These are phyloP conservation scores for Epithele typhae DNA, from an alignment of 768 basidiomycete genomes.

Conservation along the genomic window DNA sequence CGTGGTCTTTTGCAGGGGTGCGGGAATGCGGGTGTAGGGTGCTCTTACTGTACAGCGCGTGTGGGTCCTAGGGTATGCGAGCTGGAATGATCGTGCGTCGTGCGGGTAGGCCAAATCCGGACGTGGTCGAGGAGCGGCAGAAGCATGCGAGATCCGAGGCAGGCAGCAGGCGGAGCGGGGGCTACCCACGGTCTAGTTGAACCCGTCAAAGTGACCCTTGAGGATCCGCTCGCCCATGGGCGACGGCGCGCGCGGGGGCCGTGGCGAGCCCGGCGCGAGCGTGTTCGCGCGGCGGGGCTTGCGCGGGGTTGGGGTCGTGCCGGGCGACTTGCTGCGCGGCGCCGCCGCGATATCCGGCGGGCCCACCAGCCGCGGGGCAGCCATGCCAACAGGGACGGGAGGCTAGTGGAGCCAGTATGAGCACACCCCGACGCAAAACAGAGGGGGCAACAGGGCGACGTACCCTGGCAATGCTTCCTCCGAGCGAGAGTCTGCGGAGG, in stretches of 20 bases:
- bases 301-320: constrained; percentile 17
- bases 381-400: constrained; percentile 11
- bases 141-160: no score
- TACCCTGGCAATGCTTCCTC: constrained; percentile 55
- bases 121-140: no score
- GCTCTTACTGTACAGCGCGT: no score
- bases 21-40: no score
- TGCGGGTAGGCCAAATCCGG: no score
- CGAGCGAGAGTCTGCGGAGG: constrained; percentile 71
- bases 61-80: not conserved
- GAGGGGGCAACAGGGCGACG: no score
- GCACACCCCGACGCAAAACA: no score
- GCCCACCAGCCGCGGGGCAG: constrained; percentile 4
- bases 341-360: constrained; percentile 2
- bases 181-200: constrained; percentile 46
- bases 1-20: no score
- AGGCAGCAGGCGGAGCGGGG: no score
- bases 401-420: constrained; percentile 8
- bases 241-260: constrained; percentile 57
- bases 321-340: constrained; percentile 15
- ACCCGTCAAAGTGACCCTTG: constrained; percentile 89
- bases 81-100: no score
- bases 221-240: constrained; percentile 91
- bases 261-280: constrained; percentile 42
- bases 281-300: constrained; percentile 59